A percentile compares a stretch with the other conserved stretches of the same genome.
Conservation (phyloP, 352 stramenopile genomes). For the Phytophthora uliginosa region DNA sequence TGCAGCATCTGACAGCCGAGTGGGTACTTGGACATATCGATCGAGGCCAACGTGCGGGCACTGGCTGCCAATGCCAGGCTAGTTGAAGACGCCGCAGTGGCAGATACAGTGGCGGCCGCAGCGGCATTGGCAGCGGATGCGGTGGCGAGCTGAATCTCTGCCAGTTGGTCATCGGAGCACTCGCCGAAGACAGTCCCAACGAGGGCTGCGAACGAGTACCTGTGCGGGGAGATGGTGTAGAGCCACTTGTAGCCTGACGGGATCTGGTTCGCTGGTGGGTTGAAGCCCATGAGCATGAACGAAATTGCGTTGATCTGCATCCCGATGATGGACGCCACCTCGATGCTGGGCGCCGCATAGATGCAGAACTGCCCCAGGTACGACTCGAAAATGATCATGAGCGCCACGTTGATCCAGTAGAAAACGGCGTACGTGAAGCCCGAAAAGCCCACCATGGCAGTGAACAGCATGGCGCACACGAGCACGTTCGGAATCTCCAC, state of each 20-base stretch:
- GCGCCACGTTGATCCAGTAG: conserved; percentile 38
- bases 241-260: conserved; percentile 47
- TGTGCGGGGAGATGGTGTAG: conserved; percentile 34
- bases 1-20: conserved; percentile 36
- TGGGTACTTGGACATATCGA: conserved; percentile 18
- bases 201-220: conserved; percentile 30
- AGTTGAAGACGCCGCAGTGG: background rate
- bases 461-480: conserved; percentile 23
- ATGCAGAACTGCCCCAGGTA: conserved; percentile 44
- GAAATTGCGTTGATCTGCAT: conserved; percentile 40
- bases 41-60: background rate
- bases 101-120: background rate
- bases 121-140: background rate
- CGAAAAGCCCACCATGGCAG: conserved; percentile 46
- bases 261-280: conserved; percentile 37
- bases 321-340: conserved; percentile 30
- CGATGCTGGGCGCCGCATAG: conserved; percentile 37
- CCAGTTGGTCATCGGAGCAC: conserved; percentile 10
- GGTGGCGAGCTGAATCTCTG: conserved; percentile 15
- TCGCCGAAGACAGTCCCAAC: conserved; percentile 34
- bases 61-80: background rate
- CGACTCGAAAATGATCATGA: conserved; percentile 41
- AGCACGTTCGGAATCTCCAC: conserved; percentile 36
- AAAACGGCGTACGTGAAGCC: conserved; percentile 31
- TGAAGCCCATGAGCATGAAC: conserved; percentile 52